Evolutionary conservation across 208 protist genomes (phyloP).

Genomic region (Acanthamoeba triangularis): DNA sequence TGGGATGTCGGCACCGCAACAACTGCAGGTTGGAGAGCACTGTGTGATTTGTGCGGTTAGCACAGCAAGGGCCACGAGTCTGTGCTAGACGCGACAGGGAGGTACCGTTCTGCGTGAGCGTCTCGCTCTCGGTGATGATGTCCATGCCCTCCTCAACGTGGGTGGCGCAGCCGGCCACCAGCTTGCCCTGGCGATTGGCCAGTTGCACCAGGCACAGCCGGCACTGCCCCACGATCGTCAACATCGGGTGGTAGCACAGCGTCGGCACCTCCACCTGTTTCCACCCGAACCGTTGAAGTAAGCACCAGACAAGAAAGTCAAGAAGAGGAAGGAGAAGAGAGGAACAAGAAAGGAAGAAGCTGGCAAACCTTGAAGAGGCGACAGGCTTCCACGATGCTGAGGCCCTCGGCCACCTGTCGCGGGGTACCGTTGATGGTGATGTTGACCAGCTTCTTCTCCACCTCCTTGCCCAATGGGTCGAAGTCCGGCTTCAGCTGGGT

Average conservation of each 20-base stretch:
- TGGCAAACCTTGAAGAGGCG: background rate
- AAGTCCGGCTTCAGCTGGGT: background rate
- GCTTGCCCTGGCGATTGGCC: conserved; percentile 13
- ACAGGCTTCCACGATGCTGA: conserved; percentile 44
- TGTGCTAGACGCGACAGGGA: background rate
- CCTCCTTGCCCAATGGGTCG: conserved; percentile 29
- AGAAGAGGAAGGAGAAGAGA: background rate
- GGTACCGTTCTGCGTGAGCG: background rate
- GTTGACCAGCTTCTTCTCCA: conserved; percentile 24
- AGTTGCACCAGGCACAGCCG: conserved; percentile 39
- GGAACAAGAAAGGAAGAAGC: background rate
- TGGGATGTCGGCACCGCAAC: conserved; percentile 18
- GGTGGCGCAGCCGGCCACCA: conserved; percentile 25
- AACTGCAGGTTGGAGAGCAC: background rate
- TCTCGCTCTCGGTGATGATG: conserved; percentile 34
- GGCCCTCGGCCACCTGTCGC: background rate
- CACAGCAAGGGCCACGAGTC: background rate
- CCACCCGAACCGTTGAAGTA: background rate
- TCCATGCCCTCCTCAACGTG: conserved; percentile 26
- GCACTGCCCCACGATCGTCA: conserved; percentile 7
- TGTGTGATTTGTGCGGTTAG: background rate
- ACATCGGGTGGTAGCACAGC: conserved; percentile 81
- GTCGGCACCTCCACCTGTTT: conserved; percentile 74
- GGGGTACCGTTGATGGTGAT: conserved; percentile 17
- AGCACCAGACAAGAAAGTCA: background rate